phyloP scores from a whole-genome alignment of 2,329 filamentous ascomycete species.

The Pleoardoris graminearum region DNA sequence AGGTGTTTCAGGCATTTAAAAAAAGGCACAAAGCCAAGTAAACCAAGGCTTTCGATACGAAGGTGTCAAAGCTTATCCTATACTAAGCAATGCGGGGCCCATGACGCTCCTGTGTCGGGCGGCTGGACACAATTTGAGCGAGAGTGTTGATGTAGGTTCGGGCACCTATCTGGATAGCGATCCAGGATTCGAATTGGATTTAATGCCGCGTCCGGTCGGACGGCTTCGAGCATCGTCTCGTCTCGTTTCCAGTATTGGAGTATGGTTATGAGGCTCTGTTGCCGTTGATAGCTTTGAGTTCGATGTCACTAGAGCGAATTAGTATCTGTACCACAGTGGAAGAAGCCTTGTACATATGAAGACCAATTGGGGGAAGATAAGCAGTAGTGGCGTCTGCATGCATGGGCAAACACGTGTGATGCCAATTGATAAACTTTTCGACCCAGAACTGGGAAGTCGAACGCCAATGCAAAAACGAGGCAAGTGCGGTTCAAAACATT shows the following conservation, averaged over 20 bases:
- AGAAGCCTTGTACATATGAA: neutral
- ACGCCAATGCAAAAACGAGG: slow-evolving; percentile 3
- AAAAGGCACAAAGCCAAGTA: slow-evolving; percentile 9
- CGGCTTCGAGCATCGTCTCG: slow-evolving; percentile 11
- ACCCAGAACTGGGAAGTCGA: neutral
- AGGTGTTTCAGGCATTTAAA: neutral
- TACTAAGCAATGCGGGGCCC: neutral
- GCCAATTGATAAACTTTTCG: neutral
- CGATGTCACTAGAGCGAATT: slow-evolving; percentile 61
- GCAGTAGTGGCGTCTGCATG: neutral
- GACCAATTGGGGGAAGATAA: neutral
- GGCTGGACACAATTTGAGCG: neutral
- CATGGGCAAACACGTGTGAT: neutral
- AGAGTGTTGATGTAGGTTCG: slow-evolving; percentile 1
- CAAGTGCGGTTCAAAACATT: slow-evolving; percentile 2
- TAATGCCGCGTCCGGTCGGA: slow-evolving; percentile 9
- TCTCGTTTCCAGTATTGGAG: slow-evolving; percentile 4
- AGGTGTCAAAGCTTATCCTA: neutral
- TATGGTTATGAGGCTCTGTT: slow-evolving; percentile 45
- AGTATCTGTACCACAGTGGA: slow-evolving; percentile 9
- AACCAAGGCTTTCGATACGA: slow-evolving; percentile 5
- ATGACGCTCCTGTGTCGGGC: neutral
- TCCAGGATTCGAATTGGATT: neutral
- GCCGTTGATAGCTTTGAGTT: slow-evolving; percentile 66
- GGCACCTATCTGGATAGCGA: slow-evolving; percentile 3